Evolutionary conservation across 2,329 filamentous ascomycete genomes (phyloP), one percentile per base, ranked within the genome.

Genomic region (Colletotrichum viniferum): DNA sequence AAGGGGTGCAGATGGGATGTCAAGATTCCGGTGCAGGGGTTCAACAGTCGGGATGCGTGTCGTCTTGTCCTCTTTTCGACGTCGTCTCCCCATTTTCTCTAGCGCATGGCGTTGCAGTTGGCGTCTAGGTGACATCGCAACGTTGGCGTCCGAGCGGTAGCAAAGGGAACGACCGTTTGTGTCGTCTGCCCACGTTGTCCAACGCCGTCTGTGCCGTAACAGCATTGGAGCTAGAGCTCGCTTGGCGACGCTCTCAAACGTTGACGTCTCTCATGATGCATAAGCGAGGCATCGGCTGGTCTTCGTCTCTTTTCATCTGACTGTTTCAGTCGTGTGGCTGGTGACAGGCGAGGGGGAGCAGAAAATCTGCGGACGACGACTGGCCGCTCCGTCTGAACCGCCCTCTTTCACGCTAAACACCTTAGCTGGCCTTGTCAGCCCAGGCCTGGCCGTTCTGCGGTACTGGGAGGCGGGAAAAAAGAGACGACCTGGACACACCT

Each of bases 321-420:
- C 38, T 63, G 73, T 73, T 72, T 75, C 69, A 68, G 71, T 64
- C 32, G 43, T 36, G 60, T 38, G 67, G 61, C 58, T 74, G 30
- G 71, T 52, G 48, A 28, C 71, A 69, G 34, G 30, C 34, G 32
- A 60, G 66, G 63, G n/a, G 28, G 30, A 55, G 61, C 28, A 48
- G 55, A 43, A 24, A 36, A 63, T 72, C 32, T 24, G 63, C 69
- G 56, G 34, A 32, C 9, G 43, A 30, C 67, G 69, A 75, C 61
- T 73, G 73, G 63, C 16, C 24, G 56, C 14, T 75, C 62, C 73
- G 73, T 75, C 73, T 75, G 73, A 75, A 75, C 73, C 63, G 43
- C 24, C 26, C 18, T 48, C 43, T 28, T 21, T 48, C 52, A n/a
- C 61, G 36, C 48, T 38, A 34, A 43, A 8, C 66, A 38, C 26